Percentiles rank a stretch among this genome's conserved stretches.
Evolutionary conservation across 176 grass and related monocot genomes (phyloP).

Genomic region (Pharus latifolius): DNA sequence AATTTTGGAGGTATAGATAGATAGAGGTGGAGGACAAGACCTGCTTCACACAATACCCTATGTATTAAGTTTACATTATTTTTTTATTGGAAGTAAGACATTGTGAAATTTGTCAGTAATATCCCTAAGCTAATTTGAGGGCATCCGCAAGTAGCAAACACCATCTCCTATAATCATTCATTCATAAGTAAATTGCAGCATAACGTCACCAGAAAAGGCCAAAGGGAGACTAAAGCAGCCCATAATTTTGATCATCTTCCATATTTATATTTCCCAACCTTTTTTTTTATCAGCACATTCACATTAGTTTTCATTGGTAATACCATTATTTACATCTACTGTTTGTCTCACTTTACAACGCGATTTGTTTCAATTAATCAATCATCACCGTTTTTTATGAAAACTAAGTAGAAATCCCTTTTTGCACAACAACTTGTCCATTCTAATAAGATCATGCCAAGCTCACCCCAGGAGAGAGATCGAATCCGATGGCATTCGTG

Average conservation of each 20-base stretch:
- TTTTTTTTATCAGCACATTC: not conserved
- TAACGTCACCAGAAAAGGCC: no score
- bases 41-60: no score
- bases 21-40: no score
- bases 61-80: no score
- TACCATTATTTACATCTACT: not conserved
- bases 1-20: no score
- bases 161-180: no score
- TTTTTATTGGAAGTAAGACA: no score
- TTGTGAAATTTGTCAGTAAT: no score
- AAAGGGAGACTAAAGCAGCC: no score
- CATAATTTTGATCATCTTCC: not conserved
- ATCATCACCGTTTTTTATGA: not conserved
- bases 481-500: slow-evolving; percentile 87
- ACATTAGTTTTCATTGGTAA: not conserved
- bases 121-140: no score
- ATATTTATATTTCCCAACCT: not conserved
- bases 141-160: no score
- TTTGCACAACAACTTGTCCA: not conserved
- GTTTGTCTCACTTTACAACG: not conserved
- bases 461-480: slow-evolving; percentile 91
- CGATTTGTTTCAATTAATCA: not conserved
- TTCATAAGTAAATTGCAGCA: no score
- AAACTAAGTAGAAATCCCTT: not conserved
- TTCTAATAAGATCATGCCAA: not conserved